Evolutionary conservation across 495 filamentous ascomycete genomes (phyloP).

Genomic region (Bombardia bombarda): DNA sequence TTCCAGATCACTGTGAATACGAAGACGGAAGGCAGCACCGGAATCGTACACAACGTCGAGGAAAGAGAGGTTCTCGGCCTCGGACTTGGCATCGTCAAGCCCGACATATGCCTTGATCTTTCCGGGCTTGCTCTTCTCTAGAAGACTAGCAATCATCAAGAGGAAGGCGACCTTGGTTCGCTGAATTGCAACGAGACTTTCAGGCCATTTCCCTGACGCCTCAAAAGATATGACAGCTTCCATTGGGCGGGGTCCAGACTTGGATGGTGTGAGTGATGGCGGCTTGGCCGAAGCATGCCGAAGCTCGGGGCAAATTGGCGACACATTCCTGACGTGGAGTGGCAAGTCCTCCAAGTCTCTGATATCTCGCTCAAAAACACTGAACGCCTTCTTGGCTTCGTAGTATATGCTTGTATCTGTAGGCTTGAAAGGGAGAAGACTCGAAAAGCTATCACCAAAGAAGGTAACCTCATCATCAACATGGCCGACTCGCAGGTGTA

Average conservation of each 20-base stretch:
- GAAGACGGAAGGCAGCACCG: conserved; percentile 58
- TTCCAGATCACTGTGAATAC: conserved; percentile 78
- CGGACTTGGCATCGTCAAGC: conserved; percentile 63
- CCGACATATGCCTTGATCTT: conserved; percentile 58
- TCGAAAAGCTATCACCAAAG: conserved; percentile 53
- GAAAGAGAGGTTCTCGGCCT: conserved; percentile 69
- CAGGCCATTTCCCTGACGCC: conserved; percentile 88
- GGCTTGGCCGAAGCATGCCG: conserved; percentile 60
- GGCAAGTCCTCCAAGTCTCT: conserved; percentile 71
- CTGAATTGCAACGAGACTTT: conserved; percentile 82
- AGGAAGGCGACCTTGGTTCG: conserved; percentile 90
- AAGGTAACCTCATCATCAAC: conserved; percentile 44
- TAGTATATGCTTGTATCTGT: conserved; percentile 45
- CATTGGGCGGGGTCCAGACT: conserved; percentile 29
- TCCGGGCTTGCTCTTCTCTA: conserved; percentile 45
- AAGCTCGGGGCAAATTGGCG: conserved; percentile 59
- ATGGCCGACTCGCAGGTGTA: conserved; percentile 46
- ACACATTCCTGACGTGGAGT: conserved; percentile 68
- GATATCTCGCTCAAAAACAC: conserved; percentile 62
- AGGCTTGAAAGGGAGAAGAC: conserved; percentile 42
- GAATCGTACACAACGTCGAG: conserved; percentile 69
- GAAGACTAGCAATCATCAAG: conserved; percentile 64
- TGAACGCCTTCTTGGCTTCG: conserved; percentile 49
- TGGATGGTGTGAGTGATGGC: conserved; percentile 34
- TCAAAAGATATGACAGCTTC: conserved; percentile 85